These are phyloP conservation scores for Priceomyces melissophilus DNA, from an alignment of 805 yeast genomes.

Conservation along the genomic window DNA sequence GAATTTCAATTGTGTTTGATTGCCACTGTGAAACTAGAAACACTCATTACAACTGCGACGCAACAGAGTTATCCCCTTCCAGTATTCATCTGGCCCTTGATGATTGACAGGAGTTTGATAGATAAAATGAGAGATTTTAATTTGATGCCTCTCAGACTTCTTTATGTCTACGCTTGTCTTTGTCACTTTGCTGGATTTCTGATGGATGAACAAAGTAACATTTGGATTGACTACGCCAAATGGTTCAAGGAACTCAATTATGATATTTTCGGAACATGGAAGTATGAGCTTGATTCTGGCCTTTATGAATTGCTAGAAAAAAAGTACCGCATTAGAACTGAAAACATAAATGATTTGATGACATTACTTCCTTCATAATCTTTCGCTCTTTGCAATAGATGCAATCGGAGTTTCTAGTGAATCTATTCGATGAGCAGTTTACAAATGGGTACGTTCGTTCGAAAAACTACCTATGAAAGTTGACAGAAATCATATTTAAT, in stretches of 20 bases:
- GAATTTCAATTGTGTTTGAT: slow-evolving; percentile 3
- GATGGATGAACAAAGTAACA: slow-evolving; percentile 13
- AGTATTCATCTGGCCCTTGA: slow-evolving; percentile 23
- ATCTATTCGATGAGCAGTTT: too few relatives aligned
- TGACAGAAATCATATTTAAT: too few relatives aligned
- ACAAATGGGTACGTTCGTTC: too few relatives aligned
- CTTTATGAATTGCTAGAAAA: slow-evolving; percentile 7
- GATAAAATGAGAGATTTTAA: slow-evolving; percentile 17
- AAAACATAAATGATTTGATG: too few relatives aligned
- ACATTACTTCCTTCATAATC: too few relatives aligned
- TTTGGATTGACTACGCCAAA: slow-evolving; percentile 26
- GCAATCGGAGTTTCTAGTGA: too few relatives aligned
- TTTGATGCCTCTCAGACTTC: slow-evolving; percentile 22
- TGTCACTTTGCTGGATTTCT: slow-evolving; percentile 19
- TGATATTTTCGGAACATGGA: slow-evolving; percentile 11
- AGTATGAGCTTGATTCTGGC: slow-evolving; percentile 9
- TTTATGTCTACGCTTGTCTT: slow-evolving; percentile 19
- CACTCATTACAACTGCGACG: slow-evolving; percentile 10
- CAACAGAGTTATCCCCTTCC: slow-evolving; percentile 27
- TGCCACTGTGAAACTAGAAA: slow-evolving; percentile 12
- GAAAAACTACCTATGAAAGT: too few relatives aligned
- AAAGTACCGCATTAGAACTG: background rate
- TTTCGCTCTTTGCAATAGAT: too few relatives aligned
- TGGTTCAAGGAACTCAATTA: slow-evolving; percentile 14
- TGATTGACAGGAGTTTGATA: slow-evolving; percentile 13